A percentile compares a stretch with the other conserved stretches of the same genome.
Conservation (phyloP, 169 alveolate genomes). For the Plasmodium reichenowi region DNA sequence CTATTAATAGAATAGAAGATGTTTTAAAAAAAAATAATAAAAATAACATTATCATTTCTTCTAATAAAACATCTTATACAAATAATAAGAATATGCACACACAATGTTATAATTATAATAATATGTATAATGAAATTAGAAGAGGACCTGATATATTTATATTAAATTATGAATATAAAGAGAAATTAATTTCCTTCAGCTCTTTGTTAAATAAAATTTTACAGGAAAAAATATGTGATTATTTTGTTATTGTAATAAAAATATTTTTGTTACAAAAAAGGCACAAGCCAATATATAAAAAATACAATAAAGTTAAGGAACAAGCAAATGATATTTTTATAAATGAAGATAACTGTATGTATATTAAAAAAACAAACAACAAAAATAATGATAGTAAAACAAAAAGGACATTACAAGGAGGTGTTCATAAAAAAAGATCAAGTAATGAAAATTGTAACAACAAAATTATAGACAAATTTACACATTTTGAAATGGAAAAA, state of each 20-base stretch:
- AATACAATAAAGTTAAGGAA: slow-evolving; percentile 20
- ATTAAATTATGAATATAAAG: background rate
- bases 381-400: background rate
- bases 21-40: too few species aligned
- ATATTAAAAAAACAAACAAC: background rate
- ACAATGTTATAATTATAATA: too few species aligned
- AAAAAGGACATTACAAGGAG: background rate
- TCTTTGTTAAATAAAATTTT: slow-evolving; percentile 16
- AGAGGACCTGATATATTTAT: background rate
- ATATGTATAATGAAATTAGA: too few species aligned
- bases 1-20: too few species aligned
- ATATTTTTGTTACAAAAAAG: background rate
- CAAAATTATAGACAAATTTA: background rate
- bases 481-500: background rate
- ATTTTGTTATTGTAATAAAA: slow-evolving; percentile 6
- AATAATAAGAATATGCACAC: too few species aligned
- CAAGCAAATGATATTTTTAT: background rate
- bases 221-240: background rate
- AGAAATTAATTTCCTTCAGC: slow-evolving; percentile 11
- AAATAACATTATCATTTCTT: too few species aligned
- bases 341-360: background rate
- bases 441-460: background rate
- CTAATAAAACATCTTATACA: too few species aligned
- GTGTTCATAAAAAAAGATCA: background rate
- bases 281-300: slow-evolving; percentile 24